A percentile compares a stretch with the other conserved stretches of the same genome.
phyloP scores from a whole-genome alignment of 2,329 filamentous ascomycete genomes.

The Beauveria scarabaeidicola region DNA sequence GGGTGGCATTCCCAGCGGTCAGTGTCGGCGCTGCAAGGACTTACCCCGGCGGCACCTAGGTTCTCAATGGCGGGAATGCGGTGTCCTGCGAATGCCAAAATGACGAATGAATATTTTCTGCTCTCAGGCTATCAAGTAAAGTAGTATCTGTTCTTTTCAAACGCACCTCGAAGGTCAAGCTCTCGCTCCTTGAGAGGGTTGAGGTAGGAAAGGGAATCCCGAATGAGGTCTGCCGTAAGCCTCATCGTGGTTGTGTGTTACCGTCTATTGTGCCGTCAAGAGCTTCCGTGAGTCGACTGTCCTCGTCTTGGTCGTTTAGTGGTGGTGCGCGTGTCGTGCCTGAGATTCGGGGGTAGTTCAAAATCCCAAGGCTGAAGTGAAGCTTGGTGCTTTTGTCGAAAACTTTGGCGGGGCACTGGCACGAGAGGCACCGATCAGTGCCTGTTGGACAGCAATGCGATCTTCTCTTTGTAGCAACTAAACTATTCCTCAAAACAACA shows the following conservation, averaged over 20 bases:
- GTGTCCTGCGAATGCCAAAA: conserved; percentile 66
- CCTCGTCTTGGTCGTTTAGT: background rate
- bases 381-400: background rate
- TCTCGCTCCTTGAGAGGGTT: conserved; percentile 98
- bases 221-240: conserved; percentile 90
- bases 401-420: conserved; percentile 9
- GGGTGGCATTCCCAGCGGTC: background rate
- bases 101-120: conserved; percentile 73
- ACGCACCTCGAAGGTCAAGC: conserved; percentile 97
- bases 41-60: conserved; percentile 83
- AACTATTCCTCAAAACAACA: too few relatives aligned
- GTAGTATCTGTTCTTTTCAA: conserved; percentile 96
- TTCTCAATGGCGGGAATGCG: conserved; percentile 98
- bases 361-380: conserved; percentile 3
- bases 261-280: background rate
- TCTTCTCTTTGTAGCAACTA: too few relatives aligned
- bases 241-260: conserved; percentile 55
- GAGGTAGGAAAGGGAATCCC: conserved; percentile 92
- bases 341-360: background rate
- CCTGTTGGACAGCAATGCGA: too few relatives aligned
- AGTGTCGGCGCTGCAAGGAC: conserved; percentile 26
- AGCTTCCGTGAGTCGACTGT: background rate
- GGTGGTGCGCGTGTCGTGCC: background rate
- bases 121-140: conserved; percentile 50
- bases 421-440: background rate